These are phyloP conservation scores for Paecilomyces variotii DNA, from an alignment of 2,329 filamentous ascomycete species.

Conservation along the genomic window DNA sequence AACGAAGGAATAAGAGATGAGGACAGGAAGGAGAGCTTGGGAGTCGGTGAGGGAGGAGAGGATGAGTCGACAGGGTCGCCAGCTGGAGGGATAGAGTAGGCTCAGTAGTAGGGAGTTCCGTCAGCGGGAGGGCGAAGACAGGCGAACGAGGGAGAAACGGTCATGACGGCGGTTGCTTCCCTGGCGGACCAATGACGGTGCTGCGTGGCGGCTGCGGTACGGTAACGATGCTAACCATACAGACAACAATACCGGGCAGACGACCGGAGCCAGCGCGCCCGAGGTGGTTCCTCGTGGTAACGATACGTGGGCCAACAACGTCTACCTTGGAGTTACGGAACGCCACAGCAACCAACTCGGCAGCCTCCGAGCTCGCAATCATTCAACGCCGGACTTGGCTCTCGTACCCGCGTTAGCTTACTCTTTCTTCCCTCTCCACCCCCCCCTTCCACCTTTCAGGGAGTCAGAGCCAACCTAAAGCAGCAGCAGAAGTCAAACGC, in stretches of 20 bases:
- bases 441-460: not conserved
- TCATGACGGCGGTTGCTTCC: not conserved
- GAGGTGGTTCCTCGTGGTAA: constrained; percentile 15
- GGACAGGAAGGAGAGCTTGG: constrained; percentile 12
- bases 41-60: constrained; percentile 8
- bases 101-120: not conserved
- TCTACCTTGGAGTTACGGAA: not conserved
- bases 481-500: not conserved
- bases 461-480: constrained; percentile 7
- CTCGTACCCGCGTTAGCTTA: not conserved
- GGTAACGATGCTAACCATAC: constrained; percentile 8
- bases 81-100: constrained; percentile 7
- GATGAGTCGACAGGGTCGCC: constrained; percentile 6
- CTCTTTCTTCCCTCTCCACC: no score
- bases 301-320: constrained; percentile 9
- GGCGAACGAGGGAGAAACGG: constrained; percentile 15
- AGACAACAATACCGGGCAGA: not conserved
- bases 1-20: constrained; percentile 11
- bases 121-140: constrained; percentile 8
- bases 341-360: not conserved
- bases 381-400: not conserved
- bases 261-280: not conserved
- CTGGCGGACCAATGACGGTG: constrained; percentile 8
- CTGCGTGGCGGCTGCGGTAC: constrained; percentile 5
- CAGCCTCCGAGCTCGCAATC: not conserved